Evolutionary conservation across 2,329 filamentous ascomycete genomes (phyloP), one percentile per base, ranked within the genome.

Genomic region (Sporothrix humicola): DNA sequence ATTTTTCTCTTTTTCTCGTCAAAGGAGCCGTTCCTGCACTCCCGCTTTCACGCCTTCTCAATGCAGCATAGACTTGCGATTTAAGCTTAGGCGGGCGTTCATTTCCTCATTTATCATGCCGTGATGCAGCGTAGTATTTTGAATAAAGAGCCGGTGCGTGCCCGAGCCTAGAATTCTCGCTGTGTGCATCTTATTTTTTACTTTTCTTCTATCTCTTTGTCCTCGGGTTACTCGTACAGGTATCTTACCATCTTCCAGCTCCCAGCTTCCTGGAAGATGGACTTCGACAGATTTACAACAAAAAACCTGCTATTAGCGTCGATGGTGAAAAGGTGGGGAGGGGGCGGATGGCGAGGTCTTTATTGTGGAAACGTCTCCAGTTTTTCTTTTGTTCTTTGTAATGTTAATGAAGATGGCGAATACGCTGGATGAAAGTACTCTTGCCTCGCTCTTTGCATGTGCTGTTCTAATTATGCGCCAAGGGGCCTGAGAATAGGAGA

Each of bases 281-380:
- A 44, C 31, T 20, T 7, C 59, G 31, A 44, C 59, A 12, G 59
- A 58, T 10, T 12, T n/a, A 42, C 58, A 63, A 17, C 15, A 63
- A 63, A 63, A 63, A 63, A 63, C 59, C 37, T 20, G 59, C 37
- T 63, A 37, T 37, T 63, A 44, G 59, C 59, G 59, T 44, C 59
- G 15, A 31, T 58, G 56, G 10, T 58, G 26, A 42, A 37, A 63
- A 63, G 4, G 31, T n/a, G 59, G 59, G 59, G n/a, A 20, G 31
- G 31, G 7, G 31, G 31, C 31, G 31, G 31, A n/a, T n/a, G n/a
- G 59, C 59, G 17, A 44, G 31, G 31, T 20, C 31, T n/a, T 44
- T 42, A 44, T 20, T 63, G 59, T 63, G 59, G 58, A 37, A 63
- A 63, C 59, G 59, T 15, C 59, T 63, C 59, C 59, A 63, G 17